Evolutionary conservation across 1,139 yeast species (phyloP), one percentile per base, ranked within the genome.

Genomic region (Kurtzmaniella quercitrusa): DNA sequence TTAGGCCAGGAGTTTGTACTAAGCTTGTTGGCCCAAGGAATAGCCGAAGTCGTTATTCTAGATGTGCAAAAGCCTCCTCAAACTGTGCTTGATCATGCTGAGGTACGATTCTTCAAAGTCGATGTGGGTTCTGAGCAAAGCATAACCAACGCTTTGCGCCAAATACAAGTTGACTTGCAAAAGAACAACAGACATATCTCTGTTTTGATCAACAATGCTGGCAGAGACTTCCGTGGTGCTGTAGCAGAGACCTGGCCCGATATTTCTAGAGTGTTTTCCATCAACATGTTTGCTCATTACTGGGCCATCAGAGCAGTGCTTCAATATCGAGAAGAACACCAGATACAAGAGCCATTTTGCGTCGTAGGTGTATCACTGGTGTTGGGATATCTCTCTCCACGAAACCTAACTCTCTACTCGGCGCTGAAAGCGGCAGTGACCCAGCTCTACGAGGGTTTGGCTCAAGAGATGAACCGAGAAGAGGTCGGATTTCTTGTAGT

Each of bases 201-300:
- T 27, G 65, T 85, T 0, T 59, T 87, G 37, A 66, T 90, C 21
- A 85, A 85, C 56, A 88, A 87, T 59, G 96, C 95, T 0, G 96
- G 93, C 0, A 63, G 82, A 10, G 69, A 91, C 42, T 81, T 79
- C 40, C 61, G 62, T 45, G 68, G 71, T 37, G 53, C 73, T 1
- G 51, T 85, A 2, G 65, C 80, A 3, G 17, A 36, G 10, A 17
- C 23, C 16, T 19, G 24, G 25, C 24, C 24, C 8, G 16, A 36
- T 14, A 36, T 36, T 14, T 50, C 56, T 2, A 51, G 54, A 0
- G 59, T 81, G 1, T 68, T 83, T 44, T 65, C 73, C 23, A 74
- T 84, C 15, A 88, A 88, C 54, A 67, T 78, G 2, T 54, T 81
- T 24, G 69, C 89, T 0, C 84, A 79, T 14, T 63, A 82, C 11